These are phyloP conservation scores for Fomitopsis palustris DNA, from an alignment of 1,284 basidiomycete species.

Conservation along the genomic window DNA sequence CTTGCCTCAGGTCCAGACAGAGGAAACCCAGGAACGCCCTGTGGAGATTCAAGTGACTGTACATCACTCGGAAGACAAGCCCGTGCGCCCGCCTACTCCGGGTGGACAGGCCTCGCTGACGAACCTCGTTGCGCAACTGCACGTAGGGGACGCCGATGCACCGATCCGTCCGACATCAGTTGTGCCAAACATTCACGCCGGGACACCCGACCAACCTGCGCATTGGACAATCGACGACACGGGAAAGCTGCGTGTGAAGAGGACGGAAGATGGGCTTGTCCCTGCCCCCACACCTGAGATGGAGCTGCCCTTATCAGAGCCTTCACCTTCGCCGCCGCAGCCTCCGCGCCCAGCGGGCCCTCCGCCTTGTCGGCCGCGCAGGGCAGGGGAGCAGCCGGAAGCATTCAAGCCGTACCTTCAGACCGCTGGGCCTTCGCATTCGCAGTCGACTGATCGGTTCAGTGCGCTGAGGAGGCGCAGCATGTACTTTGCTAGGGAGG, in stretches of 20 bases:
- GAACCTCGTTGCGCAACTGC: not conserved
- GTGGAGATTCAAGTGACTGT: no score
- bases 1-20: no score
- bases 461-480: not conserved
- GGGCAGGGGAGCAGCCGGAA: not conserved
- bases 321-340: not conserved
- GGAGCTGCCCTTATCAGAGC: not conserved
- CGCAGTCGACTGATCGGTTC: not conserved
- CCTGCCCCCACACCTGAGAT: not conserved
- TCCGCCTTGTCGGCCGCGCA: not conserved
- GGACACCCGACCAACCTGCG: not conserved
- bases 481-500: not conserved
- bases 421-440: not conserved
- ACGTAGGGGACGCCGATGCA: not conserved
- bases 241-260: not conserved
- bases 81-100: not conserved
- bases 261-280: not conserved
- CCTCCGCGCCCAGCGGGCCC: not conserved
- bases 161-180: not conserved
- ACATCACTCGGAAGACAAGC: not conserved
- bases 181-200: not conserved
- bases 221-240: not conserved
- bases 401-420: slow-evolving; percentile 1
- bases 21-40: not conserved
- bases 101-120: not conserved